phyloP scores from a whole-genome alignment of 257 asterid species.

The Haberlea rhodopensis region DNA sequence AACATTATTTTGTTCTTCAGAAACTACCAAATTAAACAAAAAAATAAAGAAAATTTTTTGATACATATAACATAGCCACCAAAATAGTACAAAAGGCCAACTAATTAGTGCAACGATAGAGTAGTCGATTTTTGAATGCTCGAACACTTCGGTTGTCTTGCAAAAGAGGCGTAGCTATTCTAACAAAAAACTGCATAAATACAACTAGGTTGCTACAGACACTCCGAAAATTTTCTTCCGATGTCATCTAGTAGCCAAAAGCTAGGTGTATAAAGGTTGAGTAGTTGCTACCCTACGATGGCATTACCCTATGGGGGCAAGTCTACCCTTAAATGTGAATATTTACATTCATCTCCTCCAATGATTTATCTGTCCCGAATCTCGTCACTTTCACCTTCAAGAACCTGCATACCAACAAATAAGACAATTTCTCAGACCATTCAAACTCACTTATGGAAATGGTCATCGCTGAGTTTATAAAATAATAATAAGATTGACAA shows the following conservation, averaged over 20 bases:
- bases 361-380: not conserved
- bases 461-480: not conserved
- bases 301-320: too few relatives aligned
- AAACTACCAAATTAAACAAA: too few relatives aligned
- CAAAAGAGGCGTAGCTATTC: too few relatives aligned
- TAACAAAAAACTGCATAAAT: too few relatives aligned
- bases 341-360: not conserved
- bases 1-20: too few relatives aligned
- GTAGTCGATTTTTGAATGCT: too few relatives aligned
- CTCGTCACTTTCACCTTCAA: not conserved
- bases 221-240: not conserved
- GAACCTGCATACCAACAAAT: conserved; percentile 28
- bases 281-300: too few relatives aligned
- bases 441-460: conserved; percentile 9
- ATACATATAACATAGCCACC: too few relatives aligned
- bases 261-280: not conserved
- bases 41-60: too few relatives aligned
- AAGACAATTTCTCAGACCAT: not conserved
- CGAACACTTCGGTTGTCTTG: too few relatives aligned
- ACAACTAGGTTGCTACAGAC: not conserved
- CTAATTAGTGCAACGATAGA: too few relatives aligned
- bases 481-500: conserved; percentile 17
- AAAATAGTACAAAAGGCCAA: too few relatives aligned
- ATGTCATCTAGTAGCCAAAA: not conserved
- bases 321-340: not conserved